These are phyloP conservation scores for Verticillium nonalfalfae DNA, from an alignment of 2,329 filamentous ascomycete genomes.

Conservation along the genomic window DNA sequence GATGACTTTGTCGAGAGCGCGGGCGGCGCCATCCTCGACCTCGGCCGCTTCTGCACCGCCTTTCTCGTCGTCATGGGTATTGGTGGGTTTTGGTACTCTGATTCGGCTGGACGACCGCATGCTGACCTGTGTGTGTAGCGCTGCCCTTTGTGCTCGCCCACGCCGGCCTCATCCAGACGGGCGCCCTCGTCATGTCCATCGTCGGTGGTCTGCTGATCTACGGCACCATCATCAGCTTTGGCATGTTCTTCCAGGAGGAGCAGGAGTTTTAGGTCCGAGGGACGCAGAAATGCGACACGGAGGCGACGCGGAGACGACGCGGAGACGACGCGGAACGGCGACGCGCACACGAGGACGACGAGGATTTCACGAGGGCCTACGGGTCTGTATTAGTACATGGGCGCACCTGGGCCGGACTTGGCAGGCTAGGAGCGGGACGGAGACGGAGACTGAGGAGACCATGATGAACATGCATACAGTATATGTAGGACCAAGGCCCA, in stretches of 20 bases:
- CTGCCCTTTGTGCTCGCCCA: constrained; percentile 85
- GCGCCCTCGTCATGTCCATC: constrained; percentile 94
- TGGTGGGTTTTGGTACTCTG: constrained; percentile 52
- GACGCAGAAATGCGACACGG: neutral
- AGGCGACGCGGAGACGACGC: neutral
- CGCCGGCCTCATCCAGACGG: constrained; percentile 70
- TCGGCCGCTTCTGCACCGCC: constrained; percentile 89
- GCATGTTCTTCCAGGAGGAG: constrained; percentile 97
- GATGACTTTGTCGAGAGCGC: constrained; percentile 92
- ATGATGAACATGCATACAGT: too few relatives aligned
- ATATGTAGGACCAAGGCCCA: too few relatives aligned
- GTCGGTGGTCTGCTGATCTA: constrained; percentile 91
- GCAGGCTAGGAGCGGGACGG: too few relatives aligned
- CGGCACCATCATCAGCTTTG: constrained; percentile 95
- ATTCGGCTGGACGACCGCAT: neutral
- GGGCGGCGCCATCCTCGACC: constrained; percentile 79
- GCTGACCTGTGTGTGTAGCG: constrained; percentile 48
- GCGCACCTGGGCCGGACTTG: too few relatives aligned
- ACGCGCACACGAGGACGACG: too few relatives aligned
- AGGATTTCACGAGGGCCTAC: too few relatives aligned
- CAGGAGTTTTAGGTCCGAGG: constrained; percentile 69
- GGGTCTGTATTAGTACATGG: too few relatives aligned
- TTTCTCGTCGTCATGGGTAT: constrained; percentile 97
- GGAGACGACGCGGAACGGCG: too few relatives aligned
- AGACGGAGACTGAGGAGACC: too few relatives aligned